Conservation (phyloP, 495 filamentous ascomycete species). For the Aspergillus heteromorphus region DNA sequence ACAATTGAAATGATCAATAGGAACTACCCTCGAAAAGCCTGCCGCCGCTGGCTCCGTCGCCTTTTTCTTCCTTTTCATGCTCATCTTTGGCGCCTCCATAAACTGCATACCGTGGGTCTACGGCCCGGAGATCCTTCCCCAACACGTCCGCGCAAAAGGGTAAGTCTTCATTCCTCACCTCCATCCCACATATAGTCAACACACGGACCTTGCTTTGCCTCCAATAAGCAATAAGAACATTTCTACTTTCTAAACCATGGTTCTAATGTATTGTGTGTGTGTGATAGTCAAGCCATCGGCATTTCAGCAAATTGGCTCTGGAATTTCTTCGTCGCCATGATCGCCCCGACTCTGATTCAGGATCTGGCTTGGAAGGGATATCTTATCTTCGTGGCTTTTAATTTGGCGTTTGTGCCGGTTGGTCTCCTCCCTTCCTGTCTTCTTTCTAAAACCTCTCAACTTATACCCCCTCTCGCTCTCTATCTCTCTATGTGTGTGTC, state of each 20-base stretch:
- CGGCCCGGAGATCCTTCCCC: conserved; percentile 40
- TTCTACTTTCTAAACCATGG: no score
- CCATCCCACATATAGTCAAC: no score
- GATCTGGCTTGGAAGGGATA: conserved; percentile 53
- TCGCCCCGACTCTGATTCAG: conserved; percentile 49
- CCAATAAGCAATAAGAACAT: no score
- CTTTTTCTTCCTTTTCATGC: conserved; percentile 50
- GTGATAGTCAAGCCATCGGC: conserved; percentile 28
- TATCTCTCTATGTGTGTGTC: no score
- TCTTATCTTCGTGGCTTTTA: conserved; percentile 55
- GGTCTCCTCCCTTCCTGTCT: no score
- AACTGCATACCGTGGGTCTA: conserved; percentile 48
- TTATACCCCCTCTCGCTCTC: no score
- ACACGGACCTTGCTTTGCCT: no score
- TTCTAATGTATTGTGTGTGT: no score
- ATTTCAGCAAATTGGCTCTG: conserved; percentile 35
- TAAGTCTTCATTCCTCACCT: conserved; percentile 6
- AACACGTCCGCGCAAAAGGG: conserved; percentile 39
- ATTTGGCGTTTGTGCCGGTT: conserved; percentile 40
- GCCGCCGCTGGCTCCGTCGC: conserved; percentile 32
- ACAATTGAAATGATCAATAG: conserved; percentile 13
- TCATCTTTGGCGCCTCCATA: conserved; percentile 43
- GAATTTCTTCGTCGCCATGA: conserved; percentile 58
- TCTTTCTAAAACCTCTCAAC: no score
- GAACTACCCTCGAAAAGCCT: conserved; percentile 25